Percentiles rank a stretch among this genome's conserved stretches.
phyloP scores from a whole-genome alignment of 108 stramenopile species.

The Cafeteria roenbergensis region DNA sequence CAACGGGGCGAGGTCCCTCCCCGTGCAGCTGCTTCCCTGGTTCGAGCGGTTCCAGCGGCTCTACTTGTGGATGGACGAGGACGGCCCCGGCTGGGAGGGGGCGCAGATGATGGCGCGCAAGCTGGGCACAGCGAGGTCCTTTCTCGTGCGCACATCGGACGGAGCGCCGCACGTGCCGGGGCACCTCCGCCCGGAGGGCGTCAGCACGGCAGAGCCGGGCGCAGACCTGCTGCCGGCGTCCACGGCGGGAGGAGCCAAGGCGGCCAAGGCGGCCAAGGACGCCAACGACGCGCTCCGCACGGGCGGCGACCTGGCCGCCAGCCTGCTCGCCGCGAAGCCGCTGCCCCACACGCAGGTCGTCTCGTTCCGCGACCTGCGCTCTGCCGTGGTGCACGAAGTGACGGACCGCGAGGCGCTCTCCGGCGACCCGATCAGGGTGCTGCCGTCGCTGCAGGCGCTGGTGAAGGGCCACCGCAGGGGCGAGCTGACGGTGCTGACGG shows the following conservation, averaged over 20 bases:
- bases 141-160: constrained; percentile 35
- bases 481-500: constrained; percentile 89
- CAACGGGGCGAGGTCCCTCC: constrained; percentile 75
- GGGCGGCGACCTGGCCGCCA: constrained; percentile 52
- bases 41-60: constrained; percentile 76
- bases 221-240: constrained; percentile 9
- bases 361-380: constrained; percentile 56
- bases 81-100: constrained; percentile 66
- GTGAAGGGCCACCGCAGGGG: constrained; percentile 81
- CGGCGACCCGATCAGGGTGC: constrained; percentile 49
- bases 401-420: constrained; percentile 56
- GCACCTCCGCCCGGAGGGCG: constrained; percentile 28
- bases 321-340: constrained; percentile 45
- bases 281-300: constrained; percentile 82
- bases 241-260: background rate
- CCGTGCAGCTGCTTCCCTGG: constrained; percentile 67
- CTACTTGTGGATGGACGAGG: constrained; percentile 89
- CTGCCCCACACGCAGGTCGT: constrained; percentile 61
- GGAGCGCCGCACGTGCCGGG: too few species aligned
- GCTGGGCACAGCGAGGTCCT: constrained; percentile 61
- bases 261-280: constrained; percentile 56
- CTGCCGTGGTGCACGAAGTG: constrained; percentile 55
- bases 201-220: too few species aligned
- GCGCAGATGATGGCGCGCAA: constrained; percentile 73
- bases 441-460: constrained; percentile 64